Evolutionary conservation across 2,329 filamentous ascomycete genomes (phyloP).

Genomic region (Westerdykella aurantiaca): DNA sequence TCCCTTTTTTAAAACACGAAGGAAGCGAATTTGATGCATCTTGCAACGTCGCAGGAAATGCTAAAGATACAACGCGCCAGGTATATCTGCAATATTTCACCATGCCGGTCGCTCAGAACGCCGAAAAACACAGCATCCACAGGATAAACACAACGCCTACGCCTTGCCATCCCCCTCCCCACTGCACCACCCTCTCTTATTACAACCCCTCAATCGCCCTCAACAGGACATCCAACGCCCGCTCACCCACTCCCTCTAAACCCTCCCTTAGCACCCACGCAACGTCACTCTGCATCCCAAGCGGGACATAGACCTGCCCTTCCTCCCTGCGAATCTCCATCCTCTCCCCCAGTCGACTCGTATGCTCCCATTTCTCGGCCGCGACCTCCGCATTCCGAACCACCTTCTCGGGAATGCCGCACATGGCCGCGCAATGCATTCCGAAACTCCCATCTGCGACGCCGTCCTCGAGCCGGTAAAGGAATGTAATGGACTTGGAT

Average conservation of each 20-base stretch:
- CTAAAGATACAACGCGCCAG: neutral
- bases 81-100: too few relatives aligned
- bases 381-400: conserved; percentile 84
- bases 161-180: neutral
- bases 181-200: neutral
- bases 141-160: neutral
- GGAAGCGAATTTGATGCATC: neutral
- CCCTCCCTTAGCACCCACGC: conserved; percentile 64
- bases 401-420: conserved; percentile 76
- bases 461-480: conserved; percentile 89
- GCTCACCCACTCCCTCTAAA: conserved; percentile 41
- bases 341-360: conserved; percentile 80
- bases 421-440: conserved; percentile 99
- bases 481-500: conserved; percentile 82
- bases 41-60: neutral
- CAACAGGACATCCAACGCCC: conserved; percentile 52
- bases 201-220: conserved; percentile 53
- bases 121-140: neutral
- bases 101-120: neutral
- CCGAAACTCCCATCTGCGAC: conserved; percentile 96
- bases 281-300: conserved; percentile 84
- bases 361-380: conserved; percentile 91
- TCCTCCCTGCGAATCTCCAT: conserved; percentile 66
- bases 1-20: neutral
- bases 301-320: conserved; percentile 71